Conservation (phyloP, 2,329 filamentous ascomycete species). For the Botrytis medusae region DNA sequence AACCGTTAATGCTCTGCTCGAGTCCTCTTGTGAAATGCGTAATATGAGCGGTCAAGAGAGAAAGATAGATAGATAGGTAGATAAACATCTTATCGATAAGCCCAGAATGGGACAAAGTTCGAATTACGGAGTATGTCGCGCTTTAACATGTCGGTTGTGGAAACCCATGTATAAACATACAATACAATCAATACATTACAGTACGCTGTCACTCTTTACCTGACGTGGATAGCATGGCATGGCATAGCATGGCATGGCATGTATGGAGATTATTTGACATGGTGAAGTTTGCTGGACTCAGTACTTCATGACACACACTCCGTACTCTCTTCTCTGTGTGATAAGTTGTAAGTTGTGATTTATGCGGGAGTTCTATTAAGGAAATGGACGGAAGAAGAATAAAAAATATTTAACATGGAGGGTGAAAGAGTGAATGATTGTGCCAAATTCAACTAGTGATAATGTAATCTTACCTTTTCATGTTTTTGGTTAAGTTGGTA, state of each 20-base stretch:
- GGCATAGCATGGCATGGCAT: background rate
- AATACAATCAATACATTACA: no score
- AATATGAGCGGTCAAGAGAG: slow-evolving; percentile 19
- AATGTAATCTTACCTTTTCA: background rate
- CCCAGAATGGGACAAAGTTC: background rate
- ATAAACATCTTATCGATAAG: slow-evolving; percentile 21
- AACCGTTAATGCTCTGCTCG: background rate
- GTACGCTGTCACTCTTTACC: background rate
- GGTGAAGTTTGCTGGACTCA: background rate
- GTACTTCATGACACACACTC: background rate
- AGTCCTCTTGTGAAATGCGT: background rate
- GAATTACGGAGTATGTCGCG: background rate
- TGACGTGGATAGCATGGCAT: slow-evolving; percentile 13
- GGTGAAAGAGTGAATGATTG: background rate
- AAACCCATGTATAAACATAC: background rate
- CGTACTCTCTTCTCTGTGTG: background rate
- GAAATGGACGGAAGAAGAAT: background rate
- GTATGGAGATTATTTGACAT: background rate
- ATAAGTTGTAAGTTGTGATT: slow-evolving; percentile 2
- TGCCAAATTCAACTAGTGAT: background rate
- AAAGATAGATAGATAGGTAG: background rate
- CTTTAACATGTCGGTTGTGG: slow-evolving; percentile 13
- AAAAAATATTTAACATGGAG: background rate
- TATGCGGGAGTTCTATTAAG: background rate
- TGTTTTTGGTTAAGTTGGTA: background rate